phyloP scores from a whole-genome alignment of 805 yeast species.

The Candida ponderosae region DNA sequence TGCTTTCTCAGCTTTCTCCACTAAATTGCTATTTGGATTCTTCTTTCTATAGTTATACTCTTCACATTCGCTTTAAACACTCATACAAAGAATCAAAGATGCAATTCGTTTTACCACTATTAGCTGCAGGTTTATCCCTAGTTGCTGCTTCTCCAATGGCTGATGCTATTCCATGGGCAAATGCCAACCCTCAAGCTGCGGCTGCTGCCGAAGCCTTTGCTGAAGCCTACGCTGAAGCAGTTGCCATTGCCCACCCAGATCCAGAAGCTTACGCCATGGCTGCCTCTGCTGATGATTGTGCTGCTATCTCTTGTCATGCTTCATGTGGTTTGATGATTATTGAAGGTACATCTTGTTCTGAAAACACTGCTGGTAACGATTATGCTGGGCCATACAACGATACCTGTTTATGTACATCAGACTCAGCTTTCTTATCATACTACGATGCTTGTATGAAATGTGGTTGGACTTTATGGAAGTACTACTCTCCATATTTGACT shows the following conservation, averaged over 20 bases:
- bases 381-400: constrained; percentile 11
- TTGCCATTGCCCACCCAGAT: constrained; percentile 11
- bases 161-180: constrained; percentile 9
- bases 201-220: constrained; percentile 1
- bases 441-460: constrained; percentile 23
- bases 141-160: constrained; percentile 4
- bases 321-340: constrained; percentile 24
- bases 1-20: too few relatives aligned
- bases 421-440: constrained; percentile 8
- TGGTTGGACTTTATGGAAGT: constrained; percentile 28
- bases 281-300: constrained; percentile 14
- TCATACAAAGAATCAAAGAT: too few relatives aligned
- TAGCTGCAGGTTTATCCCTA: not conserved
- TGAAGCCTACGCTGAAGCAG: constrained; percentile 7
- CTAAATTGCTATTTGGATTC: too few relatives aligned
- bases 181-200: too few relatives aligned
- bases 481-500: constrained; percentile 19
- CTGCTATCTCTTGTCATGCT: constrained; percentile 25
- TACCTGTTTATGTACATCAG: constrained; percentile 14
- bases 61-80: too few relatives aligned
- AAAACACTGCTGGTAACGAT: constrained; percentile 6
- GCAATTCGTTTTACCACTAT: too few relatives aligned
- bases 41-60: too few relatives aligned
- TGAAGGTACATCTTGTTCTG: constrained; percentile 20
- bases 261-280: constrained; percentile 20